Evolutionary conservation across 1,139 yeast species (phyloP), one percentile per base, ranked within the genome.

Genomic region (Pichia sp.): DNA sequence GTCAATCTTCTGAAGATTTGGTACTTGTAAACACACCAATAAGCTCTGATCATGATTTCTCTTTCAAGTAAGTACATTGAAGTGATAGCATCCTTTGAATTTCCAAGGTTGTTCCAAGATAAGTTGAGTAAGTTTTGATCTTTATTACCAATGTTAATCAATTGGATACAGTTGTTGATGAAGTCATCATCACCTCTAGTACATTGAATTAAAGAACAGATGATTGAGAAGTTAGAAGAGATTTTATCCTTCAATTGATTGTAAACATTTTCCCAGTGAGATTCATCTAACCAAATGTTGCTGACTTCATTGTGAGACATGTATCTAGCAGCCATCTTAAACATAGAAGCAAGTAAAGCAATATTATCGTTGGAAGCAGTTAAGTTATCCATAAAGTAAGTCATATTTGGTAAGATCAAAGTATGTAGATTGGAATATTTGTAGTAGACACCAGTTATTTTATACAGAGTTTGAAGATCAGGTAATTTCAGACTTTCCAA

Each of bases 371-470:
- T 60, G 46, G 61, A 60, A 11, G 72, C 53, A 12, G 70, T 61
- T 17, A 76, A 51, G 35, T 66, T 63, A 30, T 61, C 58, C 15
- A 76, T 51, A 32, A 77, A 64, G 4, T 65, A 54, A 3, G 60
- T 53, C 48, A 71, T 72, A 19, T 76, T 68, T 1, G 80, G 77
- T 10, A 79, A 59, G 15, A 76, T 58, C 40, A 75, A 71, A 47
- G 74, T 71, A 36, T 69, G 66, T 8, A 77, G 72, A 46, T 79
- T 80, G 37, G 69, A 63, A 55, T 72, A 74, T 38, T 70, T 67
- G 58, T 76, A 80, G 58, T 73, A 80, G 19, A 72, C 60, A 50
- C 77, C 79, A 42, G 79, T 56, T 34, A 77, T 55, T 12, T 63
- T 57, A 38, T 65, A 62, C 8, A 77, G 61, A 0, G 67, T 62